phyloP scores from a whole-genome alignment of 371 early-diverging fungal species.

The Parasitella parasitica region DNA sequence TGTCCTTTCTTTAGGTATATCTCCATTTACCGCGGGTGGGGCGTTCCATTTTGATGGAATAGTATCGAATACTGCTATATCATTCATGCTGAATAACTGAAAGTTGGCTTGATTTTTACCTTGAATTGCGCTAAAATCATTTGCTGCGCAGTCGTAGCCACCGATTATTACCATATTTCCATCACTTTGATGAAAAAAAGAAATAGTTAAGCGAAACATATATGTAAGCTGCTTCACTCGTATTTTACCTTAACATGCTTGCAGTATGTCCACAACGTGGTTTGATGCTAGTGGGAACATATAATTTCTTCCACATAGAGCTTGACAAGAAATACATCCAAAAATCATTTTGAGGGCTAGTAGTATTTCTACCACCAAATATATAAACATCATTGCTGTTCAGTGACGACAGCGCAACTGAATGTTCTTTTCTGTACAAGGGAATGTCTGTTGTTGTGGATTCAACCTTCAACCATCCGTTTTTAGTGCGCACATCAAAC shows the following conservation, averaged over 20 bases:
- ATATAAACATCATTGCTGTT: neutral
- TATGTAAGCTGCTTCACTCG: neutral
- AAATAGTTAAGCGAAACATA: neutral
- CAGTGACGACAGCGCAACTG: neutral
- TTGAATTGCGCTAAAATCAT: neutral
- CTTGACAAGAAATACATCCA: neutral
- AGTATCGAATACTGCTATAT: slow-evolving; percentile 1
- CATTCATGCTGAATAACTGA: neutral
- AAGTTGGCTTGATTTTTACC: neutral
- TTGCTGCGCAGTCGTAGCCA: neutral
- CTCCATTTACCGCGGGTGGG: neutral
- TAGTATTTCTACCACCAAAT: slow-evolving; percentile 9
- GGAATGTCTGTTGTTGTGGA: neutral
- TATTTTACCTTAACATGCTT: slow-evolving; percentile 5
- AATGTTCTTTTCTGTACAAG: neutral
- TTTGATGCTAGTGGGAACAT: neutral
- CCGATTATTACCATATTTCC: slow-evolving; percentile 9
- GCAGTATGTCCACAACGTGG: slow-evolving; percentile 12
- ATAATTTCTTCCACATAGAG: neutral
- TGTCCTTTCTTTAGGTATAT: neutral
- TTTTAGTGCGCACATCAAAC: neutral
- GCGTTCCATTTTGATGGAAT: neutral
- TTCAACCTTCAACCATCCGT: neutral
- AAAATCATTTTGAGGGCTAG: slow-evolving; percentile 3
- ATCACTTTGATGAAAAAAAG: neutral